These are phyloP conservation scores for Coccomyxa sp. DNA, from an alignment of 139 green algal species.

Conservation along the genomic window DNA sequence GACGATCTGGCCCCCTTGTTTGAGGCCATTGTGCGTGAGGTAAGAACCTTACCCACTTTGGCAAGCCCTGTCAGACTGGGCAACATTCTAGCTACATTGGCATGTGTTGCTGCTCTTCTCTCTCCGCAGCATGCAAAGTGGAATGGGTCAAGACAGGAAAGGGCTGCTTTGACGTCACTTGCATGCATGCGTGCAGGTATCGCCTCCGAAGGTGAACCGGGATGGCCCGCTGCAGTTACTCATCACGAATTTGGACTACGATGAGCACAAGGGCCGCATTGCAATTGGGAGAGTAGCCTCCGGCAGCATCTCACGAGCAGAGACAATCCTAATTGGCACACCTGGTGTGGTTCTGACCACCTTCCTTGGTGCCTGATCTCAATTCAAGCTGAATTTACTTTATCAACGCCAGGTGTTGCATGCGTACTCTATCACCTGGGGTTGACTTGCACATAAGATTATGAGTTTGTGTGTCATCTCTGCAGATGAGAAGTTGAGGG, in stretches of 20 bases:
- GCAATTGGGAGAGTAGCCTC: slow-evolving; percentile 80
- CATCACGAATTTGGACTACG: slow-evolving; percentile 91
- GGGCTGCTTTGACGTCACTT: neutral
- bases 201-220: slow-evolving; percentile 60
- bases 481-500: slow-evolving; percentile 26
- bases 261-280: slow-evolving; percentile 95
- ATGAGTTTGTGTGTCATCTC: neutral
- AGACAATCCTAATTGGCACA: slow-evolving; percentile 17
- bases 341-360: neutral
- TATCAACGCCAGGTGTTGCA: too few species aligned
- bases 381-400: too few species aligned
- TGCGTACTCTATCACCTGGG: too few species aligned
- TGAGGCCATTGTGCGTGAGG: slow-evolving; percentile 81
- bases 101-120: neutral
- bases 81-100: too few species aligned
- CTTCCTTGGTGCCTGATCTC: neutral
- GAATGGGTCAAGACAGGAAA: too few species aligned
- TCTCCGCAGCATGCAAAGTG: neutral
- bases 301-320: slow-evolving; percentile 67
- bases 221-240: slow-evolving; percentile 88
- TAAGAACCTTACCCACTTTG: neutral
- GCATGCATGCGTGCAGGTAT: slow-evolving; percentile 41
- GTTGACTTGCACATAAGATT: too few species aligned
- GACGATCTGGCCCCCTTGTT: slow-evolving; percentile 92
- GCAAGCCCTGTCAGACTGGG: too few species aligned